Evolutionary conservation across 2,329 filamentous ascomycete genomes (phyloP).

Genomic region (Xylariaceae sp.): DNA sequence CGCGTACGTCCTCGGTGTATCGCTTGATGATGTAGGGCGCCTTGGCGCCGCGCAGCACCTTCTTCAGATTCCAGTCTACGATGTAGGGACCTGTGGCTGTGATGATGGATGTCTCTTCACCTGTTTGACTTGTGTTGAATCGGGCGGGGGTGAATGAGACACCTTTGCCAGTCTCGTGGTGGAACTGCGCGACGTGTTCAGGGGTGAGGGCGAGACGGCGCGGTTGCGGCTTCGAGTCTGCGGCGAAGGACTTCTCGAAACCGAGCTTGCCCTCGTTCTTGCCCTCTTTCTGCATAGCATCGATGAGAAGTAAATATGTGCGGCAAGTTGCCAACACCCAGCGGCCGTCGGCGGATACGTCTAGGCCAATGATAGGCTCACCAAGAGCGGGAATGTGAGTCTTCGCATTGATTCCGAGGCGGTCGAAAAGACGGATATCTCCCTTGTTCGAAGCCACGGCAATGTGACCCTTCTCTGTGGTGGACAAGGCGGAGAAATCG

Average conservation of each 20-base stretch:
- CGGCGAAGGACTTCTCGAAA: slow-evolving; percentile 88
- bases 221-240: slow-evolving; percentile 89
- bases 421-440: slow-evolving; percentile 93
- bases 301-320: slow-evolving; percentile 91
- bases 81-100: slow-evolving; percentile 96
- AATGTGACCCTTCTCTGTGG: slow-evolving; percentile 93
- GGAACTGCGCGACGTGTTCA: slow-evolving; percentile 92
- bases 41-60: slow-evolving; percentile 73
- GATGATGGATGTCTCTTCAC: slow-evolving; percentile 87
- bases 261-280: slow-evolving; percentile 98
- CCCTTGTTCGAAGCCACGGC: slow-evolving; percentile 97
- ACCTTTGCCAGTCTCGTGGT: slow-evolving; percentile 85
- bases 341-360: slow-evolving; percentile 90
- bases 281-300: slow-evolving; percentile 81
- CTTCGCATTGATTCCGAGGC: slow-evolving; percentile 94
- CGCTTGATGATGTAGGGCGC: slow-evolving; percentile 95
- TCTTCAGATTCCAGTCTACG: slow-evolving; percentile 92
- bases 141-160: slow-evolving; percentile 85
- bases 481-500: slow-evolving; percentile 89
- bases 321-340: slow-evolving; percentile 93
- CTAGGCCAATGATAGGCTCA: slow-evolving; percentile 89
- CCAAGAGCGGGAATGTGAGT: slow-evolving; percentile 93
- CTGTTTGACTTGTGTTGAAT: slow-evolving; percentile 83
- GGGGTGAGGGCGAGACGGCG: slow-evolving; percentile 84
- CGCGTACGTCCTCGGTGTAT: slow-evolving; percentile 91